Conservation (phyloP, 139 green algal species). For the Chlorella sp. region DNA sequence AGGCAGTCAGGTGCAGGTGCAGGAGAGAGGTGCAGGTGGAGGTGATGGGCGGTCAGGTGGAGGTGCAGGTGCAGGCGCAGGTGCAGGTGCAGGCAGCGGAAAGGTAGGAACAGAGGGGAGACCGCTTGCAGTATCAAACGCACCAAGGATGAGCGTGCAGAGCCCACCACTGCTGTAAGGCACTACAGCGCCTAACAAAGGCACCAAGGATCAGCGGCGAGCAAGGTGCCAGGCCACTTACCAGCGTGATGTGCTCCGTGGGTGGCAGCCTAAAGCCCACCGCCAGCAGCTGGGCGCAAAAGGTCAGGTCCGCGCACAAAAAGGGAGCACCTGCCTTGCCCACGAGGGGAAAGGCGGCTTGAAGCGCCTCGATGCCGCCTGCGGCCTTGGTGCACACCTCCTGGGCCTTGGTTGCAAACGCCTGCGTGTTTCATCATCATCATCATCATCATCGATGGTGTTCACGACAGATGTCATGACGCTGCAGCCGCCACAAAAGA, state of each 20-base stretch:
- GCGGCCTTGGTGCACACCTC: slow-evolving; percentile 34
- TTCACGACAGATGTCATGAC: too few species aligned
- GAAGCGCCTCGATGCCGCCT: slow-evolving; percentile 7
- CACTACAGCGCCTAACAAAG: too few species aligned
- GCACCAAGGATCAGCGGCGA: too few species aligned
- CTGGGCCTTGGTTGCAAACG: slow-evolving; percentile 28
- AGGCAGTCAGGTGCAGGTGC: slow-evolving; percentile 3
- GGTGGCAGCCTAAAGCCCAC: slow-evolving; percentile 70
- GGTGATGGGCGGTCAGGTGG: too few species aligned
- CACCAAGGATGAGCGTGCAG: not conserved
- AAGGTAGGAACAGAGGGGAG: not conserved
- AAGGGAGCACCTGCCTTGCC: slow-evolving; percentile 59
- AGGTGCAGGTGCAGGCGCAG: too few species aligned
- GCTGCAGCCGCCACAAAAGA: too few species aligned
- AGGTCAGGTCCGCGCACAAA: slow-evolving; percentile 91
- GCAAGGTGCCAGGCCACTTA: too few species aligned
- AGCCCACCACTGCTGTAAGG: not conserved
- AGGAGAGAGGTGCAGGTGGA: not conserved
- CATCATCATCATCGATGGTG: too few species aligned
- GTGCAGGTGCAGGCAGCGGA: too few species aligned
- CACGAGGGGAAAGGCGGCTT: slow-evolving; percentile 11
- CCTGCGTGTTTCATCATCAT: too few species aligned
- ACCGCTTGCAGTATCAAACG: not conserved
- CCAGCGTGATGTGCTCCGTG: slow-evolving; percentile 27
- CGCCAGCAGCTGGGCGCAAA: slow-evolving; percentile 77